Evolutionary conservation across 306 rosid species (phyloP), one percentile per base, ranked within the genome.

Genomic region (Quercus agrifolia): DNA sequence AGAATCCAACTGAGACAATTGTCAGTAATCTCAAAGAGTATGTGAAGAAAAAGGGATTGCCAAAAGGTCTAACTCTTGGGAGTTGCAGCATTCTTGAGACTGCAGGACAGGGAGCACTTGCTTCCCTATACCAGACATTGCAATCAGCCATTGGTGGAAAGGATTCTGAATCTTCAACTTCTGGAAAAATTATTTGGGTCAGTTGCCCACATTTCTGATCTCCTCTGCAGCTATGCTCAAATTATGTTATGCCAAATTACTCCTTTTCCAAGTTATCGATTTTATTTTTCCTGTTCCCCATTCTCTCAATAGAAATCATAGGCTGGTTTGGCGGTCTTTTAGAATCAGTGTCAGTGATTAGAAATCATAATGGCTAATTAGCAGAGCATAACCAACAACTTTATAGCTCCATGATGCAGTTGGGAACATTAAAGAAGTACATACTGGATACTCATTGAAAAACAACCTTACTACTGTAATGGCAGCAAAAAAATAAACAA

Each of bases 11-110:
- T 0, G 98, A 95, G 86, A 84, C 88, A 3, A 84, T 92, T 69
- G 97, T 89, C 70, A 80, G 67, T 81, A 89, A 90, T 44, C 89
- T 95, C 75, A 63, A 46, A 27, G 90, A 92, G 77, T 92, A 90
- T 81, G n/a, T 91, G 90, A 87, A 77, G 78, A 91, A 91, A 79
- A 84, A 85, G 79, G 97, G 99, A 38, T 85, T 88, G 27, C 98
- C 98, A 14, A 90, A 91, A 83, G 94, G 97, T 79, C 77, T 91
- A 82, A 83, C 73, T 76, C 83, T 95, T 83, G 98, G 97, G 77
- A 87, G 91, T 82, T 92, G 98, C 83, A 85, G 70, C 82, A 86
- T 95, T 88, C 99, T 95, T 64, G 99, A 95, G 72, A 91, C 98
- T 75, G 98, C 98, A 6, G 99, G 99, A 74, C 89, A 91, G 57